Evolutionary conservation across 805 yeast genomes (phyloP), one percentile per base, ranked within the genome.

Genomic region (Saturnispora galanensis): DNA sequence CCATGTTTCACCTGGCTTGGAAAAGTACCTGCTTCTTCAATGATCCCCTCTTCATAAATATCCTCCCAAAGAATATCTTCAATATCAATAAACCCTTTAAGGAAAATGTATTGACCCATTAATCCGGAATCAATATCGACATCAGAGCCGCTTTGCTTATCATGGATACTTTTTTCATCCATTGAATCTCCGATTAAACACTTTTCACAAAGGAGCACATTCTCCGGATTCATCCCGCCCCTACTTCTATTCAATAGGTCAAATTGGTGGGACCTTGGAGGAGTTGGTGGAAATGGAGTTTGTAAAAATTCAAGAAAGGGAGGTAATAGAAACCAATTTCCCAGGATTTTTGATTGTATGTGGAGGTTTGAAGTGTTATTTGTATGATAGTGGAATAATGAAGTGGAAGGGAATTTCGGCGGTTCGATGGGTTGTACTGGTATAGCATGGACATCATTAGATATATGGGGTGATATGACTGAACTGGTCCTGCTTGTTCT

Each of bases 301-400:
- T 53, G 56, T 26, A 53, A 51, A 39, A 56, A 58, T 39, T 62
- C 61, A 46, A 60, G 61, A 45, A 64, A 60, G 4, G 68, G 68
- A 0, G 67, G 66, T 13, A 64, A 49, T 12, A 56, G 62, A 52
- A 60, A 63, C 68, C 68, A 64, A 45, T 57, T 62, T 3, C 62
- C 52, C 17, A 64, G 47, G 10, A 57, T 46, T 44, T 60, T 61
- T 44, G 48, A 56, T 6, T 52, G 42, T 7, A 54, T 54, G 8
- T 56, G 54, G 35, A 54, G 56, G 35, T 56, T 54, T 12, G 59
- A 59, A 40, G 57, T 55, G 44, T 52, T 51, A 34, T 47, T 40
- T 21, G 58, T 47, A 13, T 54, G 49, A 34, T 54, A 56, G 42
- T 59, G 60, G 28, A 60, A 57, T 3, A 61, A 18, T 5, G 65